Conservation (phyloP, 2,329 filamentous ascomycete species). For the Nemania bipapillata region DNA sequence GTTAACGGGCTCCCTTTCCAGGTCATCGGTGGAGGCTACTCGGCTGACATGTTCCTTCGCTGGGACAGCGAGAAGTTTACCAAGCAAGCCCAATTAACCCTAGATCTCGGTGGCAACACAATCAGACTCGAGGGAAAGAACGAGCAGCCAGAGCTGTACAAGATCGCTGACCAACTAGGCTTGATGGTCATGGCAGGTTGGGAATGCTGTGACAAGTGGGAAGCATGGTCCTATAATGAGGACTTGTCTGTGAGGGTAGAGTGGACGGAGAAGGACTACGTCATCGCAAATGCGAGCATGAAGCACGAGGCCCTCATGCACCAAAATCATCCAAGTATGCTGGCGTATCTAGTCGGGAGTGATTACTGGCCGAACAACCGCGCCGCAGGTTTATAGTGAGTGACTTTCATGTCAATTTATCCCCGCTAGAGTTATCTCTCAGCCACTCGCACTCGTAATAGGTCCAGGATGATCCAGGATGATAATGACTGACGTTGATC, state of each 20-base stretch:
- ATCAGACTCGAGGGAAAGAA: conserved; percentile 72
- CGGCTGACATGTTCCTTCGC: conserved; percentile 70
- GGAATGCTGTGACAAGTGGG: conserved; percentile 77
- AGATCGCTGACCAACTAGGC: conserved; percentile 67
- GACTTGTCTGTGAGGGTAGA: conserved; percentile 57
- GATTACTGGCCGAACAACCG: conserved; percentile 71
- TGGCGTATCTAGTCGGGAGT: conserved; percentile 69
- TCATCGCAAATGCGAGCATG: conserved; percentile 65
- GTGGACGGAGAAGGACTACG: conserved; percentile 67
- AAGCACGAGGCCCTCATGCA: conserved; percentile 69
- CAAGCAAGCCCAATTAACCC: conserved; percentile 62
- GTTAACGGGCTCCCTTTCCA: conserved; percentile 69
- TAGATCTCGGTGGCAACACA: conserved; percentile 72
- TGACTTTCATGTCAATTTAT: no score
- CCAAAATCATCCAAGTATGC: conserved; percentile 68
- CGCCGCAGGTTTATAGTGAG: conserved; percentile 54
- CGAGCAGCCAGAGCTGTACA: conserved; percentile 70
- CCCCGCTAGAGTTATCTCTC: no score
- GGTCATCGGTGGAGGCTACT: conserved; percentile 69
- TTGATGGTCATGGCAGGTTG: conserved; percentile 72
- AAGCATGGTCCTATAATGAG: conserved; percentile 70
- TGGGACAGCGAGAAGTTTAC: conserved; percentile 62
- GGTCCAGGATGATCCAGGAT: not conserved
- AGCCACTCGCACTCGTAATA: no score
- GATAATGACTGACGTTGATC: not conserved